A percentile compares a stretch with the other conserved stretches of the same genome.
These are phyloP conservation scores for Fusarium compactum DNA, from an alignment of 2,329 filamentous ascomycete genomes.

Conservation along the genomic window DNA sequence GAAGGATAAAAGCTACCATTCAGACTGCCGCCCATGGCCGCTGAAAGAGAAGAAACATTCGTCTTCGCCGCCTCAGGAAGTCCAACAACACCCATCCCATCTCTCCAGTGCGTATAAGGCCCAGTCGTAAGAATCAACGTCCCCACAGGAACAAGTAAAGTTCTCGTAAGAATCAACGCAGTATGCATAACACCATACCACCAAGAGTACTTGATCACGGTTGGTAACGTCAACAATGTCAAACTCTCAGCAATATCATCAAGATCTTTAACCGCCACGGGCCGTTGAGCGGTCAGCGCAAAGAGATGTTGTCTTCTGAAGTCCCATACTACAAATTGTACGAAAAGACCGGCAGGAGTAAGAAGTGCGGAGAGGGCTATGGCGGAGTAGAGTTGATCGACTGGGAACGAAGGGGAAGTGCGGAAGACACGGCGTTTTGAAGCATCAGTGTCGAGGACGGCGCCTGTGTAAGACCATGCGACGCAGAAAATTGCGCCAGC, in stretches of 20 bases:
- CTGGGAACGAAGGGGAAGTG: slow-evolving; percentile 8
- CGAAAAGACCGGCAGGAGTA: slow-evolving; percentile 21
- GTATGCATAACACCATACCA: slow-evolving; percentile 42
- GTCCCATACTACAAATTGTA: slow-evolving; percentile 37
- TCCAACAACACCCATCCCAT: slow-evolving; percentile 30
- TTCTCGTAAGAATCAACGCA: slow-evolving; percentile 28
- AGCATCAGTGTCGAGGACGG: slow-evolving; percentile 27
- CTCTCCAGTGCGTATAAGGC: slow-evolving; percentile 20
- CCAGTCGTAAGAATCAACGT: slow-evolving; percentile 35
- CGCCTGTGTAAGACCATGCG: slow-evolving; percentile 38
- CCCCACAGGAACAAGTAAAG: slow-evolving; percentile 32
- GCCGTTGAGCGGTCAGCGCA: slow-evolving; percentile 26
- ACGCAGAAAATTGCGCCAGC: slow-evolving; percentile 10
- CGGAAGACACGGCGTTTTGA: slow-evolving; percentile 41
- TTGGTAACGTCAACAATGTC: slow-evolving; percentile 25
- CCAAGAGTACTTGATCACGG: slow-evolving; percentile 38
- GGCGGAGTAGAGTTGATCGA: slow-evolving; percentile 39
- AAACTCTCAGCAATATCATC: slow-evolving; percentile 38
- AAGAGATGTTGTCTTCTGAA: slow-evolving; percentile 40
- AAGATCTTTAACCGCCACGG: slow-evolving; percentile 26
- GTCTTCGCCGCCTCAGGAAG: slow-evolving; percentile 20
- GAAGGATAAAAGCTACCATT: slow-evolving; percentile 15
- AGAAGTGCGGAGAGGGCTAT: slow-evolving; percentile 33
- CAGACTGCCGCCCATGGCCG: slow-evolving; percentile 21
- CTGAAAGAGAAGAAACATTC: slow-evolving; percentile 28